Conservation (phyloP, 2,329 filamentous ascomycete species). For the Colletotrichum gigasporum region DNA sequence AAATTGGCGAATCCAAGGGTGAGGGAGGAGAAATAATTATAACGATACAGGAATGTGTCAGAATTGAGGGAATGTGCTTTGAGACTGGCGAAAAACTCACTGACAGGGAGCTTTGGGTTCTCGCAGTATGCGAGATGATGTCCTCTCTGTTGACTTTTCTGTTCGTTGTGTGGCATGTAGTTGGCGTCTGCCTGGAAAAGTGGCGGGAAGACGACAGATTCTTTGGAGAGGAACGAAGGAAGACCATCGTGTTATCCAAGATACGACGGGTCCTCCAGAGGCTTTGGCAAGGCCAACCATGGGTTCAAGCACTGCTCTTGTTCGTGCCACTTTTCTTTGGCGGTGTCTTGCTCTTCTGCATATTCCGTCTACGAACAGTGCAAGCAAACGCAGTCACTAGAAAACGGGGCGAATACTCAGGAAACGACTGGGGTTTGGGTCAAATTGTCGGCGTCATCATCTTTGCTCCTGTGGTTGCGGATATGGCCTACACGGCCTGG, state of each 20-base stretch:
- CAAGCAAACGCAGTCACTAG: neutral
- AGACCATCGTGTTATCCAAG: neutral
- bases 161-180: neutral
- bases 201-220: neutral
- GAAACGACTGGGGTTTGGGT: slow-evolving; percentile 34
- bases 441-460: slow-evolving; percentile 36
- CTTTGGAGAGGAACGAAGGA: neutral
- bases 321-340: neutral
- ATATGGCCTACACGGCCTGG: neutral
- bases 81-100: neutral
- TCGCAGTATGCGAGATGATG: neutral
- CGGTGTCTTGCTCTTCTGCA: neutral
- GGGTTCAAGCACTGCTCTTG: neutral
- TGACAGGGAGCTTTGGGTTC: neutral
- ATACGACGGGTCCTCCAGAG: neutral
- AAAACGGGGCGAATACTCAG: neutral
- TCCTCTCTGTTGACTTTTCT: neutral
- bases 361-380: neutral
- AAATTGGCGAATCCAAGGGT: slow-evolving; percentile 22
- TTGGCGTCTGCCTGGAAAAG: neutral
- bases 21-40: neutral
- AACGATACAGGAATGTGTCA: neutral
- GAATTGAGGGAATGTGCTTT: neutral
- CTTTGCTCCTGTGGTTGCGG: slow-evolving; percentile 32
- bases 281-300: neutral